Base-by-base conservation (phyloP, 2,329 filamentous ascomycete species). In the Sarocladium oryzae region DNA sequence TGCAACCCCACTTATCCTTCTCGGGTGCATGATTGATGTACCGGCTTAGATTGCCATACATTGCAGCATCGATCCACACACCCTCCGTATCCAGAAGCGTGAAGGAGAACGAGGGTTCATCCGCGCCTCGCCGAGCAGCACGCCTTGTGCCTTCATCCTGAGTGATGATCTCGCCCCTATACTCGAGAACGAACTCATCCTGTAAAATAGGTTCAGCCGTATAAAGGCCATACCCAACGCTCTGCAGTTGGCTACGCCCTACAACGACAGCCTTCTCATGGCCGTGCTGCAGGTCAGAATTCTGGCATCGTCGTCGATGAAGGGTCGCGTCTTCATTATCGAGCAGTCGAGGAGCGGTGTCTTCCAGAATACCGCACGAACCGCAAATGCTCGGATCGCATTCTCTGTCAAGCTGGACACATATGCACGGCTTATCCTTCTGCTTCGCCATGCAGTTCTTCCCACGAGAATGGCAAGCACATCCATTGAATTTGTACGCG, bases 131-230 rank as follows among this genome's bases (percentile, higher is more conserved):
- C 2, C 78, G 66, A 8, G 79, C 79, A 53, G 85, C 84, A 33
- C 87, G 77, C 3, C 86, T 49, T 21, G 88, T 80, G 3, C 81
- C 82, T 63, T 91, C 87, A 45, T 82, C 76, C 35, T 80, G 77
- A 4, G 80, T 83, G 52, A 92, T 84, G 10, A 89, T 73, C 63
- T 93, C 89, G 43, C 89, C 89, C 2, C 82, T 82, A 63, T 93
- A 93, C 63, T 93, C 89, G 28, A 87, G 85, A 16, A 93, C 74
- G 57, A 87, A 92, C n/a, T 87, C 84, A 50, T 84, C 81, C 54
- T 78, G 75, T 3, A 71, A 70, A 54, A 89, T 82, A 51, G 81
- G 72, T 60, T 89, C 83, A 3, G 82, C 84, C 1, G 84, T 77
- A 61, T 86, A 92, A 0, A 93, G 72, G 0, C 88, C 89, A 56